Conservation (phyloP, 2,329 filamentous ascomycete genomes). For the Aspergillus neotritici region DNA sequence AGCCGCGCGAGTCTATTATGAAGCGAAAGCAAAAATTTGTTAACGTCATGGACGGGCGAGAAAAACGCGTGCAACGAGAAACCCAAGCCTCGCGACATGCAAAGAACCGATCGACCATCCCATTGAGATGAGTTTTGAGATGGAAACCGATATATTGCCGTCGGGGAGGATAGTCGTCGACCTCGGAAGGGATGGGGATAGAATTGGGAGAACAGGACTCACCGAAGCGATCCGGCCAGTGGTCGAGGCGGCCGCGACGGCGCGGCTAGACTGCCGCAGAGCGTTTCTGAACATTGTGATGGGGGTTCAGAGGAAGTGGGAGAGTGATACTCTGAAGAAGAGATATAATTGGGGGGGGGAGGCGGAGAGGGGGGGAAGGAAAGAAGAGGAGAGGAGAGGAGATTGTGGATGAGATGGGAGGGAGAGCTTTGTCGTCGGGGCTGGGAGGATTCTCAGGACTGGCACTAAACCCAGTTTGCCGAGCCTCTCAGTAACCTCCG, state of each 20-base stretch:
- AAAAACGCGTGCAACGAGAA: conserved; percentile 18
- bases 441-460: conserved; percentile 37
- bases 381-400: conserved; percentile 29
- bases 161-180: conserved; percentile 29
- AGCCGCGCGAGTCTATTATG: conserved; percentile 71
- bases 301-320: conserved; percentile 37
- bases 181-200: conserved; percentile 38
- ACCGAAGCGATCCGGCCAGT: conserved; percentile 87
- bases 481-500: conserved; percentile 31
- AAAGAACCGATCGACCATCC: conserved; percentile 21
- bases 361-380: conserved; percentile 13
- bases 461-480: conserved; percentile 38
- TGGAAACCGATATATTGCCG: conserved; percentile 28
- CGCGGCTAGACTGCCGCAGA: conserved; percentile 92
- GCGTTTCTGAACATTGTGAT: conserved; percentile 93
- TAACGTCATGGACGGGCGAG: conserved; percentile 46
- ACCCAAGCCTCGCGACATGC: conserved; percentile 19
- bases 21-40: conserved; percentile 38
- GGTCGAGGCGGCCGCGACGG: conserved; percentile 88
- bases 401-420: conserved; percentile 39
- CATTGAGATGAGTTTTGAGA: conserved; percentile 31
- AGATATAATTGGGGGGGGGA: conserved; percentile 38
- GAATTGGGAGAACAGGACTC: conserved; percentile 55
- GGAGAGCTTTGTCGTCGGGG: conserved; percentile 39
- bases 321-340: conserved; percentile 39